Percentiles rank a stretch among this genome's conserved stretches.
phyloP scores from a whole-genome alignment of 2,329 filamentous ascomycete species.

The Aspergillus cejpii region DNA sequence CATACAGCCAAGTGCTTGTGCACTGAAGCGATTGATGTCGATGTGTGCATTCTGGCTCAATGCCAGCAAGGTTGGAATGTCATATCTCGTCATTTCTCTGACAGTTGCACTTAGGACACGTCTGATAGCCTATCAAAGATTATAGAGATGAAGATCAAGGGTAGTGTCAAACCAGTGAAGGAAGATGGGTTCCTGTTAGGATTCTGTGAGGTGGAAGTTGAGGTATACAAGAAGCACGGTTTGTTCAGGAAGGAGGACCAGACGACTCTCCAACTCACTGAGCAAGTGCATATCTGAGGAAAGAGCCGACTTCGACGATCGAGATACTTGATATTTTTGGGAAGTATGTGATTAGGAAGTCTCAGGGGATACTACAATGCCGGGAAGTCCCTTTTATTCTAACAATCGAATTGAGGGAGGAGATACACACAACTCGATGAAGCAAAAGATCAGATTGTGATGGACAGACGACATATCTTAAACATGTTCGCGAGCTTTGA shows the following conservation, averaged over 20 bases:
- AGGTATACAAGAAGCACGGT: not conserved
- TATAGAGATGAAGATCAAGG: not conserved
- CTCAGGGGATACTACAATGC: too few species aligned
- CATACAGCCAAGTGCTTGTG: constrained; percentile 30
- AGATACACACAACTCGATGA: too few species aligned
- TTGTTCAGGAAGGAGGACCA: not conserved
- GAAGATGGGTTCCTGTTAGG: not conserved
- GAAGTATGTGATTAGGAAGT: not conserved
- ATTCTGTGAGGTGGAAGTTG: not conserved
- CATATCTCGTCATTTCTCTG: constrained; percentile 31
- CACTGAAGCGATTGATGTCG: constrained; percentile 22
- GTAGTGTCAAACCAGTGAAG: not conserved
- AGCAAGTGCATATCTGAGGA: not conserved
- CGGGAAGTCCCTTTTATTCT: too few species aligned
- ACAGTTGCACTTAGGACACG: not conserved
- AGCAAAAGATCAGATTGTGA: too few species aligned
- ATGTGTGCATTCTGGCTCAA: constrained; percentile 26
- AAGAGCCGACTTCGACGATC: not conserved
- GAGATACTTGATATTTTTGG: not conserved
- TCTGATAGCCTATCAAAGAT: not conserved
- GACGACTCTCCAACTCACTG: not conserved
- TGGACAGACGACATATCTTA: constrained; percentile 24
- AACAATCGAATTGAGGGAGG: too few species aligned
- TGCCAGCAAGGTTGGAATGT: constrained; percentile 33
- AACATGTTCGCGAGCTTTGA: constrained; percentile 45